Percentiles rank a stretch among this genome's conserved stretches.
phyloP scores from a whole-genome alignment of 441 rosid species.

The Erodium trifolium region DNA sequence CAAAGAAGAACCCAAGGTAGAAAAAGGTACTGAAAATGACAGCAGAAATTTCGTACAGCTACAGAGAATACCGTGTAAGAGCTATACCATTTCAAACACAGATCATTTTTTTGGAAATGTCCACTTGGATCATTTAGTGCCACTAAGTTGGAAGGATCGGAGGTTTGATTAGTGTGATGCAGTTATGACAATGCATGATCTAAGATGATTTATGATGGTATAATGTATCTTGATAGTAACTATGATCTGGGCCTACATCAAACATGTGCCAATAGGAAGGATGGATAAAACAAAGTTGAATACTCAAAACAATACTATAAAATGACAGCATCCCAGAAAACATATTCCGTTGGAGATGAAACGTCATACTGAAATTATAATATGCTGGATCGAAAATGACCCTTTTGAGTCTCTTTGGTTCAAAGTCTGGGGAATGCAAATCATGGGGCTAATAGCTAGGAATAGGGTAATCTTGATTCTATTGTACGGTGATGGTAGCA shows the following conservation, averaged over 20 bases:
- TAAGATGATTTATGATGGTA: not conserved
- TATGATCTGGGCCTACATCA: slow-evolving; percentile 3
- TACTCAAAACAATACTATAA: slow-evolving; percentile 12
- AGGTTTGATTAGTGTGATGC: not conserved
- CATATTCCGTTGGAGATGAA: slow-evolving; percentile 19
- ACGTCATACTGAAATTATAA: slow-evolving; percentile 21
- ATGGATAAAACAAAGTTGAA: slow-evolving; percentile 11
- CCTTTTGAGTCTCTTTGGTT: not conserved
- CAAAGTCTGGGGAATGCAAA: not conserved
- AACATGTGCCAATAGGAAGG: not conserved
- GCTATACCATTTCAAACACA: not conserved
- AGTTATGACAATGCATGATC: not conserved
- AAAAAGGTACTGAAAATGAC: slow-evolving; percentile 23
- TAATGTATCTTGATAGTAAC: not conserved
- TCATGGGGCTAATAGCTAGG: not conserved
- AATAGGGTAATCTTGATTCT: not conserved
- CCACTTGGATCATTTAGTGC: not conserved
- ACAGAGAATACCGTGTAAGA: not conserved
- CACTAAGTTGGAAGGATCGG: not conserved
- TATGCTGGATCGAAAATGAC: slow-evolving; percentile 13
- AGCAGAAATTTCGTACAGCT: slow-evolving; percentile 16
- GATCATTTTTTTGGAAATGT: not conserved
- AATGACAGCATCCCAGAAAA: slow-evolving; percentile 15
- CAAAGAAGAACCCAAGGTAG: not conserved
- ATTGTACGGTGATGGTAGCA: not conserved